Conservation (phyloP, 305 asterid genomes). For the Solanum hybrid region DNA sequence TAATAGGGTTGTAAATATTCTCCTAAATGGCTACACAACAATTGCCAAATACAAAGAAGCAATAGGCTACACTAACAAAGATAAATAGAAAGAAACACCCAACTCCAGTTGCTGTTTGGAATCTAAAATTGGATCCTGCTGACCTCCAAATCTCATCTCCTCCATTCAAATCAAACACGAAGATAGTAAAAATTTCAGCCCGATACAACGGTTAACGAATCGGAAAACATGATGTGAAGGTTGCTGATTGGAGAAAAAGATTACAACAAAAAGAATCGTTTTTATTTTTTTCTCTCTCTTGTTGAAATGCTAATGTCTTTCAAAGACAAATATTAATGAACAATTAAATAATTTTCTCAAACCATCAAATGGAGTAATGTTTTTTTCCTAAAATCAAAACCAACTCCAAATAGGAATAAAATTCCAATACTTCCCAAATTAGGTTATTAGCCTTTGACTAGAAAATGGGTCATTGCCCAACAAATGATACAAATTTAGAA, state of each 20-base stretch:
- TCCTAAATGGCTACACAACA: background rate
- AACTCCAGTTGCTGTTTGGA: fast-evolving
- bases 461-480: too few relatives aligned
- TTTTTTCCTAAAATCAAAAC: background rate
- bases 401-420: background rate
- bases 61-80: background rate
- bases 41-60: background rate
- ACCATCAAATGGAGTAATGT: background rate
- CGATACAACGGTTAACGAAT: background rate
- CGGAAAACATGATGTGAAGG: background rate
- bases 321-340: too few relatives aligned
- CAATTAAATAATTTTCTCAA: too few relatives aligned
- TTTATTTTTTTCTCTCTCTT: too few relatives aligned
- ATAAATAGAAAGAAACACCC: background rate
- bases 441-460: too few relatives aligned
- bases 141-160: background rate
- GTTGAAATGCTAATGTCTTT: too few relatives aligned
- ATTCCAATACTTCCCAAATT: too few relatives aligned
- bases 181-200: too few relatives aligned
- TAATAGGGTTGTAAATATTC: background rate
- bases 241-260: background rate
- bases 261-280: too few relatives aligned
- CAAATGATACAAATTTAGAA: background rate
- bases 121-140: background rate
- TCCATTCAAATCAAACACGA: background rate